phyloP scores from a whole-genome alignment of 371 early-diverging fungal species.

The Synchytrium microbalum region DNA sequence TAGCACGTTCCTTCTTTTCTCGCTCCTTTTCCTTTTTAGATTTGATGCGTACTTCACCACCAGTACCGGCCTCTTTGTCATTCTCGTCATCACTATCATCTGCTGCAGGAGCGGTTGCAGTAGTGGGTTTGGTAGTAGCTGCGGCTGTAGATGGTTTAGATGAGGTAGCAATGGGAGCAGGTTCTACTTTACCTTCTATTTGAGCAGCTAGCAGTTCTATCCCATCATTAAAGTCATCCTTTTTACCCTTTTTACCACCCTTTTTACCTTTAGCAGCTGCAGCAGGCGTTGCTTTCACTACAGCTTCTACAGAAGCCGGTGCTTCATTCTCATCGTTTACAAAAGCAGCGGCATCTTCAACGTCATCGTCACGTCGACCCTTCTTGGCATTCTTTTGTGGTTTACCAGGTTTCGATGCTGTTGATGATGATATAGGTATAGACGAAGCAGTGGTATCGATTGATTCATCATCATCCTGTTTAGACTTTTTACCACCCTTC shows the following conservation, averaged over 20 bases:
- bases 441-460: conserved; percentile 6
- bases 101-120: conserved; percentile 8
- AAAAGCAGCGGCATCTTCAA: conserved; percentile 5
- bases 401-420: conserved; percentile 2
- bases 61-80: conserved; percentile 17
- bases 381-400: conserved; percentile 12
- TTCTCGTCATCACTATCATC: conserved; percentile 12
- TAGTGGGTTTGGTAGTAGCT: background rate
- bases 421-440: conserved; percentile 12
- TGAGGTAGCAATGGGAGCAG: background rate
- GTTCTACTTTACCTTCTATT: conserved; percentile 2
- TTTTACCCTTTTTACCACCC: conserved; percentile 10
- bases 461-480: conserved; percentile 18
- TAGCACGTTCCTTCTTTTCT: conserved; percentile 31
- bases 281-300: conserved; percentile 4
- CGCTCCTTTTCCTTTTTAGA: conserved; percentile 49
- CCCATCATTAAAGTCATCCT: conserved; percentile 1
- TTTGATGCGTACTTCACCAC: conserved; percentile 26
- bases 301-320: background rate
- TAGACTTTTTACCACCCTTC: conserved; percentile 19
- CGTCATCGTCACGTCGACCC: conserved; percentile 8
- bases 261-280: conserved; percentile 2
- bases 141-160: conserved; percentile 13
- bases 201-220: conserved; percentile 10
- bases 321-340: background rate